Conservation (phyloP, 2,329 filamentous ascomycete species). For the Colletotrichum camelliae region DNA sequence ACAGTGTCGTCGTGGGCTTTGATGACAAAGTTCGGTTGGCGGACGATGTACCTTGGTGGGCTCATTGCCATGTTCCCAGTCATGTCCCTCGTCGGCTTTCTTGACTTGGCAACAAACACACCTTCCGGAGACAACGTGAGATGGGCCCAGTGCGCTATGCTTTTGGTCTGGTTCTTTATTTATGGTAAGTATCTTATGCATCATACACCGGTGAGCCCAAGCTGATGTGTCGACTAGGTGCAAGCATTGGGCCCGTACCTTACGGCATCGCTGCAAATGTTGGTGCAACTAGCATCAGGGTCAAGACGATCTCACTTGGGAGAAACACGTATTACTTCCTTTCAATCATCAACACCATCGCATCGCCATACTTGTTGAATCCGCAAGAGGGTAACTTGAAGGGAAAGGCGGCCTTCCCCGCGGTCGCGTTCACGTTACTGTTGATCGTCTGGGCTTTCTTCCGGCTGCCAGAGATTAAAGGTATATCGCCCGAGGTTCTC, state of each 20-base stretch:
- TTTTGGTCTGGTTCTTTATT: conserved; percentile 45
- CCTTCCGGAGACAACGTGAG: conserved; percentile 41
- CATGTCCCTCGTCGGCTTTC: conserved; percentile 48
- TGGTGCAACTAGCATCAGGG: conserved; percentile 43
- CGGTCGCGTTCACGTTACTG: conserved; percentile 47
- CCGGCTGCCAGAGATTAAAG: conserved; percentile 49
- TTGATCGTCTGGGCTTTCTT: conserved; percentile 46
- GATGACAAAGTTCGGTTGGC: conserved; percentile 47
- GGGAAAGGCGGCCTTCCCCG: conserved; percentile 42
- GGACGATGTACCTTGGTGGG: conserved; percentile 48
- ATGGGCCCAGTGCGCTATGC: conserved; percentile 49
- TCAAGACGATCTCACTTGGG: conserved; percentile 50
- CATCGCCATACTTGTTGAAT: conserved; percentile 52
- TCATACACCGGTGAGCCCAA: neutral
- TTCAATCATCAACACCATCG: conserved; percentile 50
- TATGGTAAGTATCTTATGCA: conserved; percentile 43
- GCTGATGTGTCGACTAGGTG: neutral
- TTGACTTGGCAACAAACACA: conserved; percentile 46
- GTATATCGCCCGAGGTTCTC: neutral
- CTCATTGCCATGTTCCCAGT: conserved; percentile 41
- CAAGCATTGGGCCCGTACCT: conserved; percentile 27
- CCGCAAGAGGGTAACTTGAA: conserved; percentile 14
- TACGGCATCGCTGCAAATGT: conserved; percentile 48
- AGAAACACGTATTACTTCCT: conserved; percentile 52
- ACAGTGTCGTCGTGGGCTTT: conserved; percentile 50